These are phyloP conservation scores for Penicillium longicatenatum DNA, from an alignment of 495 filamentous ascomycete genomes.

Conservation along the genomic window DNA sequence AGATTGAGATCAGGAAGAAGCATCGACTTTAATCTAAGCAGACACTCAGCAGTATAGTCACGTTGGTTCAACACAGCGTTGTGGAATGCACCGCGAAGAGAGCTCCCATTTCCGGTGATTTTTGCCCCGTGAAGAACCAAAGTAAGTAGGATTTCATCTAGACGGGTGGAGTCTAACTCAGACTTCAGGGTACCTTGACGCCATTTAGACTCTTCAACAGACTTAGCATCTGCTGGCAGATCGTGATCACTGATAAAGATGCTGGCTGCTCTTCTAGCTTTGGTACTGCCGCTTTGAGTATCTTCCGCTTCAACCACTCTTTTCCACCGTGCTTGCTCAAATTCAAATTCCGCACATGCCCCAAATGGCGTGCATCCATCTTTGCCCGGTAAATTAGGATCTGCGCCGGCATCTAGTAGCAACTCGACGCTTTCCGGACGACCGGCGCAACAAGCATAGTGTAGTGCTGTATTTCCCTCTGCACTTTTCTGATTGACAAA, in stretches of 20 bases:
- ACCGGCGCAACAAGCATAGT: conserved; percentile 21
- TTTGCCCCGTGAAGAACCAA: neutral
- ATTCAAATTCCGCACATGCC: neutral
- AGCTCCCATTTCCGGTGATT: neutral
- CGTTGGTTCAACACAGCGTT: neutral
- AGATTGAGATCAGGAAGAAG: neutral
- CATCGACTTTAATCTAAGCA: neutral
- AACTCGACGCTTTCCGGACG: conserved; percentile 17
- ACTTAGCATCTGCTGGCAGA: neutral
- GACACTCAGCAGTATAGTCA: neutral
- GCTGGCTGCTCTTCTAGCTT: neutral
- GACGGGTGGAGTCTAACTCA: neutral
- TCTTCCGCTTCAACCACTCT: neutral
- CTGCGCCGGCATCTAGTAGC: conserved; percentile 19
- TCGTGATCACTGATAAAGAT: neutral
- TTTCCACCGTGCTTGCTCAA: neutral
- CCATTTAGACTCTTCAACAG: neutral
- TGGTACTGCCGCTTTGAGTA: neutral
- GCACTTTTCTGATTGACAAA: neutral
- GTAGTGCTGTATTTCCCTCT: conserved; percentile 19
- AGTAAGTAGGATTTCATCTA: neutral
- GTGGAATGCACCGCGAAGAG: neutral
- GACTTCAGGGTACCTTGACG: neutral
- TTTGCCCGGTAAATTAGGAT: neutral
- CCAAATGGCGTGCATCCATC: neutral